Base-by-base conservation (phyloP, 2,329 filamentous ascomycete genomes). In the Aspergillus ibericus region DNA sequence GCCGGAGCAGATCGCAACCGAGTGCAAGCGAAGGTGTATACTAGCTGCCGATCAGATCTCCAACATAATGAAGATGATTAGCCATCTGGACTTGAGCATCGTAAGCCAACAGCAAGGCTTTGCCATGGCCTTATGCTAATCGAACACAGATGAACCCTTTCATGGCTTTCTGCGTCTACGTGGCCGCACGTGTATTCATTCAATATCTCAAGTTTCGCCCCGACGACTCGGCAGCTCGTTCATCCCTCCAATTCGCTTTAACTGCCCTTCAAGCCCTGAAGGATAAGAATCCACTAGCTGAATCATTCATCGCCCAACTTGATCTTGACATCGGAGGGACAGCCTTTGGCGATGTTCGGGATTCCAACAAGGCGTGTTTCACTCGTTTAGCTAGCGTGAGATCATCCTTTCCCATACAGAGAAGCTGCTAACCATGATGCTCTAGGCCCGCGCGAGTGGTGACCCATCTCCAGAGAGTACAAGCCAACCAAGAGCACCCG, bases 201-300 rank as follows among this genome's bases (percentile, higher is more conserved):
- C 93, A 98, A 72, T 97, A 96, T 69, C 82, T 98, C n/a, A 97
- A 96, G 75, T 95, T 90, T 57, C 84, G 89, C n/a, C 92, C 93
- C 0, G 88, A 93, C 29, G 93, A 98, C 58, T 74, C 86, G 82
- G 70, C 90, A 86, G 74, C 90, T 86, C 64, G 86, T 16, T 89
- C 93, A 56, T 93, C 92, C 0, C 79, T 98, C n/a, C 88, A 93
- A 56, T 98, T 99, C 72, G 82, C 98, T 15, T 83, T 98, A 2
- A 88, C 89, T 18, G 93, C 93, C 5, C 96, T 99, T 87, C 90
- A 92, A 64, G 92, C 91, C 4, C 77, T 98, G 64, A 96, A 96
- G 75, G 85, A 85, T 59, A 90, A 90, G 67, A 97, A 96, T 65
- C 93, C 93, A 0, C 81, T 99, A 51, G 96, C 93, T 0, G 93